Percentiles rank a stretch among this genome's conserved stretches.
phyloP scores from a whole-genome alignment of 2,329 filamentous ascomycete genomes.

The Teratosphaeria pseudoeucalypti region DNA sequence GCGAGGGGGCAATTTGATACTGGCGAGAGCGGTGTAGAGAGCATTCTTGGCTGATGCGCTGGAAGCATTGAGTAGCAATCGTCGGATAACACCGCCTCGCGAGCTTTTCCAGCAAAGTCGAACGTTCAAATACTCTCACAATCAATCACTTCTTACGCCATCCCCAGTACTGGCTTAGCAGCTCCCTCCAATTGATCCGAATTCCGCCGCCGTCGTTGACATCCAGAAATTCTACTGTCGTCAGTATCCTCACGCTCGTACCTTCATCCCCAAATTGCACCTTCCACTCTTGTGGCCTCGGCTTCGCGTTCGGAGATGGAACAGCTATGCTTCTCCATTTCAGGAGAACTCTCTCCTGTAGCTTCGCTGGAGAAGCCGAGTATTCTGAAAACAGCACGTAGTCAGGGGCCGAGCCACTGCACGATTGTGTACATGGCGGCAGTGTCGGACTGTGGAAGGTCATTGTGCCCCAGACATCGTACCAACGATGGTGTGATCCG shows the following conservation, averaged over 20 bases:
- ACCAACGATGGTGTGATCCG: not conserved
- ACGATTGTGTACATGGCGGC: not conserved
- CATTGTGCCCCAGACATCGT: not conserved
- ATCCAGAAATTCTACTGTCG: not conserved
- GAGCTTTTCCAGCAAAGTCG: no score
- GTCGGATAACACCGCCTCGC: no score
- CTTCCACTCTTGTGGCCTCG: not conserved
- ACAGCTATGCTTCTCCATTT: not conserved
- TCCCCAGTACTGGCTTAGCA: not conserved
- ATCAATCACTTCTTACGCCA: no score
- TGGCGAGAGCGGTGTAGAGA: not conserved
- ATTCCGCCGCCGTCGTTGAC: not conserved
- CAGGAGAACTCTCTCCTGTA: not conserved
- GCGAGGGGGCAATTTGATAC: no score
- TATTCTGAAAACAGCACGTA: not conserved
- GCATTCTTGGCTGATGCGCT: not conserved
- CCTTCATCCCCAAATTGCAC: not conserved
- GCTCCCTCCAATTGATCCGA: not conserved
- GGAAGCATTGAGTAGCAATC: no score
- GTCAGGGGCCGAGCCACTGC: not conserved
- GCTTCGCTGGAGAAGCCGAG: not conserved
- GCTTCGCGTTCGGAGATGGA: not conserved
- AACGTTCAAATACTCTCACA: no score
- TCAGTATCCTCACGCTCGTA: not conserved
- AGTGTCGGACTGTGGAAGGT: not conserved